Evolutionary conservation across 768 basidiomycete species (phyloP).

Genomic region (Amyloporia xantha): DNA sequence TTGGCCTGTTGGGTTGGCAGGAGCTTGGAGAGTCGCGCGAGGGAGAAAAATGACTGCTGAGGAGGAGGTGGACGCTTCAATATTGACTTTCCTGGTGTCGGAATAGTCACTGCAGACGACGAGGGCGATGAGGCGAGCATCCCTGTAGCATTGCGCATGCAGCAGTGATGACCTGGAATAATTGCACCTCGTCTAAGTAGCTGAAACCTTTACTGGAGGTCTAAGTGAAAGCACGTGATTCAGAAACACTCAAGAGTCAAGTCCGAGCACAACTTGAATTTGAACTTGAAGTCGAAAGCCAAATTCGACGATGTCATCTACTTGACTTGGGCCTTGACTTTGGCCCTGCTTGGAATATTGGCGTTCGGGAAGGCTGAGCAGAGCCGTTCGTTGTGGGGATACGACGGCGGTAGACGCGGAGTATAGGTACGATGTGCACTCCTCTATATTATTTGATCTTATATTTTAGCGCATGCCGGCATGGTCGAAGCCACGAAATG

Average conservation of each 20-base stretch:
- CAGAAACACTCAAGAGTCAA: background rate
- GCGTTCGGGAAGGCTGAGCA: too few species aligned
- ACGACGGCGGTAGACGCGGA: too few species aligned
- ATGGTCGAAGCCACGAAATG: too few species aligned
- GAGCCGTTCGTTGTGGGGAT: too few species aligned
- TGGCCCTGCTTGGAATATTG: too few species aligned
- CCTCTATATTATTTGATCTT: too few species aligned
- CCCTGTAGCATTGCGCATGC: constrained; percentile 17
- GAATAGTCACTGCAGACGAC: constrained; percentile 76
- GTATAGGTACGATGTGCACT: too few species aligned
- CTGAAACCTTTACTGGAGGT: background rate
- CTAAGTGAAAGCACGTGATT: background rate
- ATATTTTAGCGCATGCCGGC: too few species aligned
- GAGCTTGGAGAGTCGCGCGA: constrained; percentile 59
- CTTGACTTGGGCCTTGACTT: background rate
- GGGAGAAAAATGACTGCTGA: constrained; percentile 61
- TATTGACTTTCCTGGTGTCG: constrained; percentile 74
- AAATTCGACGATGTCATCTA: background rate
- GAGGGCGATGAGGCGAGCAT: constrained; percentile 56
- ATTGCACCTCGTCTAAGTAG: too few species aligned
- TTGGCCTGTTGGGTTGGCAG: constrained; percentile 48
- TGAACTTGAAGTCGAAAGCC: background rate
- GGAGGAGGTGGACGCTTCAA: constrained; percentile 69
- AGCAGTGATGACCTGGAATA: too few species aligned
- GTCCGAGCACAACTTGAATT: background rate